Conservation (phyloP, 345 rosid genomes). For the Bruguiera gymnorhiza region DNA sequence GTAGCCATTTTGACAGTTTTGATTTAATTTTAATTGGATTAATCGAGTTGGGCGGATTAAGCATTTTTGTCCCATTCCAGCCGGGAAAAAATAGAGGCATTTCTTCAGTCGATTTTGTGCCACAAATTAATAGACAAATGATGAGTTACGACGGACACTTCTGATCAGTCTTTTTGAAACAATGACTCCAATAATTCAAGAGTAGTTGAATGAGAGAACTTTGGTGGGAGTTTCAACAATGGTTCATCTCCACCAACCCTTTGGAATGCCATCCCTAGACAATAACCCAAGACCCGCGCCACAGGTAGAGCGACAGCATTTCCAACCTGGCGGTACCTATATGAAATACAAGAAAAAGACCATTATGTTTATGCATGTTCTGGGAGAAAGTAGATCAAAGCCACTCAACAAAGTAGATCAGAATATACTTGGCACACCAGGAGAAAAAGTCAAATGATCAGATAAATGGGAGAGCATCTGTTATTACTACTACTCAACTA, state of each 20-base stretch:
- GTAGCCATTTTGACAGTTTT: too few relatives aligned
- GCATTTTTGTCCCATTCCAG: too few relatives aligned
- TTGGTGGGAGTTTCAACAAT: constrained; percentile 59
- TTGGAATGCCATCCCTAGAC: constrained; percentile 65
- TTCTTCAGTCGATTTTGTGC: background rate
- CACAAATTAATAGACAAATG: background rate
- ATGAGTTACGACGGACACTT: too few relatives aligned
- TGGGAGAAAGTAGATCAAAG: too few relatives aligned
- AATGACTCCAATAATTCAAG: constrained; percentile 34
- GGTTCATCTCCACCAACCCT: constrained; percentile 44
- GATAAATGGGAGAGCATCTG: too few relatives aligned
- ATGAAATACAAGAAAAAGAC: constrained; percentile 11
- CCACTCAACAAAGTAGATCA: too few relatives aligned
- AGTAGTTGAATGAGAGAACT: constrained; percentile 66
- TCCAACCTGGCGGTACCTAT: constrained; percentile 85
- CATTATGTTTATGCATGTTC: background rate
- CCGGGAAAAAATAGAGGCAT: too few relatives aligned
- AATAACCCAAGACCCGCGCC: constrained; percentile 73
- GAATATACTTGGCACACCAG: too few relatives aligned
- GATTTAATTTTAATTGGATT: too few relatives aligned
- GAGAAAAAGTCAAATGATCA: too few relatives aligned
- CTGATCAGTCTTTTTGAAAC: constrained; percentile 1
- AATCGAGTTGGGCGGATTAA: too few relatives aligned
- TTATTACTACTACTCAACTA: too few relatives aligned
- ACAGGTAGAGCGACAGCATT: constrained; percentile 86